Evolutionary conservation across 148 eudicot genomes (phyloP).

Genomic region (Dysphania ambrosioides): DNA sequence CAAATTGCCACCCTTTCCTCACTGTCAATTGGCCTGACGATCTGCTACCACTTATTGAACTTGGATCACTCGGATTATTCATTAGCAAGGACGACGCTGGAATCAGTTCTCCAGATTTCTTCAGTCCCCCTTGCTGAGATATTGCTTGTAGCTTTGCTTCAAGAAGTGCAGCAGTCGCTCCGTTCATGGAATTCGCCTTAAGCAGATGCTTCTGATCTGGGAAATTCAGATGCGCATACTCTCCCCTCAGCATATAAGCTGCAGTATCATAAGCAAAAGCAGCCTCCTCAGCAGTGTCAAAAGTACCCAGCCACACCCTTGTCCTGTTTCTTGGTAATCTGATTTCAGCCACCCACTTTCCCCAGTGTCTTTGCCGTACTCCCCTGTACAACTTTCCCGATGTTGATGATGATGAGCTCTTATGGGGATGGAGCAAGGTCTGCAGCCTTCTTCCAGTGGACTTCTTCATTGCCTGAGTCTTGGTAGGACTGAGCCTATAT

Average conservation of each 20-base stretch:
- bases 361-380: constrained; percentile 96
- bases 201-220: constrained; percentile 75
- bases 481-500: constrained; percentile 43
- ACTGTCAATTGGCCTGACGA: background rate
- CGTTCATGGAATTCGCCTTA: constrained; percentile 42
- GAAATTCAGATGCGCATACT: constrained; percentile 81
- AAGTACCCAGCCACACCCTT: constrained; percentile 90
- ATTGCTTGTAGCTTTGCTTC: constrained; percentile 69
- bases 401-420: constrained; percentile 26
- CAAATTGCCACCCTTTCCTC: constrained; percentile 35
- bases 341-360: constrained; percentile 98
- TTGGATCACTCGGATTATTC: background rate
- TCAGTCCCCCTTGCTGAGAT: constrained; percentile 33
- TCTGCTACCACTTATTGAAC: background rate
- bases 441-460: constrained; percentile 27
- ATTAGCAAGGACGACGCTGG: constrained; percentile 18
- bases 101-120: constrained; percentile 23
- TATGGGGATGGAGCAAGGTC: constrained; percentile 8
- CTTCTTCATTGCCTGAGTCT: constrained; percentile 69
- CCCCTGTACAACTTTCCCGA: constrained; percentile 69
- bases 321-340: constrained; percentile 79
- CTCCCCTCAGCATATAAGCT: constrained; percentile 82
- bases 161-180: constrained; percentile 63
- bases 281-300: constrained; percentile 86
- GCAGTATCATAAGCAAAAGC: constrained; percentile 94